Evolutionary conservation across 371 early-diverging fungal genomes (phyloP), one percentile per base, ranked within the genome.

Genomic region (Lichtheimia ramosa): DNA sequence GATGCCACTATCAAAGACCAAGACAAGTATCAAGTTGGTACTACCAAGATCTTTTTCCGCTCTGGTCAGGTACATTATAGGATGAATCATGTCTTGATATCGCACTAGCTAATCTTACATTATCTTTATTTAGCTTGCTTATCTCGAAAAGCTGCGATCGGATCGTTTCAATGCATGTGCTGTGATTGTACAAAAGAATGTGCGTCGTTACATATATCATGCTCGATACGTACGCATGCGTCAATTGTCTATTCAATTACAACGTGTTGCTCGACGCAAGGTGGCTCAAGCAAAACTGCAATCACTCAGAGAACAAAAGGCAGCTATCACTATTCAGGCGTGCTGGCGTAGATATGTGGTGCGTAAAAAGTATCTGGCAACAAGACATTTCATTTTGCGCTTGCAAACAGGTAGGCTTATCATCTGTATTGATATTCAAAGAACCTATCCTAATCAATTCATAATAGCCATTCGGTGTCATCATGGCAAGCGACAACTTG

Each of bases 11-110:
- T 97, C 54, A 75, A 74, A 25, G 91, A 91, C 61, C 72, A 71
- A 6, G 93, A 94, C 66, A 89, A 93, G 61, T 99, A 90, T 73
- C 98, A 96, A 79, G 81, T 99, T 21, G 99, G 99, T 60, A 71
- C 84, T 41, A 94, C 97, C 21, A 99, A 96, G 77, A 92, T 99
- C 56, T 99, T 99, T 77, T 98, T 99, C 92, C 91, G 97, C 24
- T 93, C 98, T 41, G 98, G 98, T 48, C 93, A 75, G 68, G 74
- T 66, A 66, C 62, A 27, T 14, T 0, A 42, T 20, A 23, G 14
- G 13, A 16, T 27, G 27, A 5, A 2, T 20, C 40, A 54, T 23
- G 21, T 16, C 4, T n/a, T 14, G 3, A 42, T 16, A 39, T 41
- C 2, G 1, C 21, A 23, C 2, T 50, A 23, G 14, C 43, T 51